phyloP scores from a whole-genome alignment of 83 land plant species.

The Thuja plicata region DNA sequence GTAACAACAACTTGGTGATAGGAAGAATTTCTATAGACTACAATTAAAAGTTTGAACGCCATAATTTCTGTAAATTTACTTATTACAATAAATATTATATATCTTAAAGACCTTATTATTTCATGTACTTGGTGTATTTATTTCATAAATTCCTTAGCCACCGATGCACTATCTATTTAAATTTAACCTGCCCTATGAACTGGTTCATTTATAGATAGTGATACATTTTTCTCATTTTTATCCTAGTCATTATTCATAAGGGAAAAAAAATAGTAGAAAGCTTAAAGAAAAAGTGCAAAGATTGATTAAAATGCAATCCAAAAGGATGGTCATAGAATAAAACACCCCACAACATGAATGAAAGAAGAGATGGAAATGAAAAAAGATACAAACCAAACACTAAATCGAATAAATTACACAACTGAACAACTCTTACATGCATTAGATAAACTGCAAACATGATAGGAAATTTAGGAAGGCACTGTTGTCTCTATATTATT shows the following conservation, averaged over 20 bases:
- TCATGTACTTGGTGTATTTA: background rate
- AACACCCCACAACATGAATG: too few species aligned
- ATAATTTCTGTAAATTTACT: background rate
- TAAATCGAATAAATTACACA: too few species aligned
- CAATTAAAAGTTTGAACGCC: constrained; percentile 4
- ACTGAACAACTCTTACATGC: too few species aligned
- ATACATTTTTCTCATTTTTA: too few species aligned
- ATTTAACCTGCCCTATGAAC: background rate
- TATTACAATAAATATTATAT: background rate
- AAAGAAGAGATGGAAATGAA: too few species aligned
- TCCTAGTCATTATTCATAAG: background rate
- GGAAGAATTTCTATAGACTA: background rate
- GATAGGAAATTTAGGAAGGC: too few species aligned
- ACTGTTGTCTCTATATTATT: too few species aligned
- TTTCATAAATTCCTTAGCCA: background rate
- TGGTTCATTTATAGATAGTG: background rate
- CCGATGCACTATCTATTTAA: background rate
- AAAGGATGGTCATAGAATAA: too few species aligned
- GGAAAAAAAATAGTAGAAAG: background rate
- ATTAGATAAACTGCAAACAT: too few species aligned
- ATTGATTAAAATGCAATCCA: too few species aligned
- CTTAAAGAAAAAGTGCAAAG: background rate
- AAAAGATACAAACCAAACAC: too few species aligned
- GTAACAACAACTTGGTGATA: background rate
- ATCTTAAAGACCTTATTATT: background rate